Conservation (phyloP, 257 asterid species). For the Nicotiana obtusifolia region DNA sequence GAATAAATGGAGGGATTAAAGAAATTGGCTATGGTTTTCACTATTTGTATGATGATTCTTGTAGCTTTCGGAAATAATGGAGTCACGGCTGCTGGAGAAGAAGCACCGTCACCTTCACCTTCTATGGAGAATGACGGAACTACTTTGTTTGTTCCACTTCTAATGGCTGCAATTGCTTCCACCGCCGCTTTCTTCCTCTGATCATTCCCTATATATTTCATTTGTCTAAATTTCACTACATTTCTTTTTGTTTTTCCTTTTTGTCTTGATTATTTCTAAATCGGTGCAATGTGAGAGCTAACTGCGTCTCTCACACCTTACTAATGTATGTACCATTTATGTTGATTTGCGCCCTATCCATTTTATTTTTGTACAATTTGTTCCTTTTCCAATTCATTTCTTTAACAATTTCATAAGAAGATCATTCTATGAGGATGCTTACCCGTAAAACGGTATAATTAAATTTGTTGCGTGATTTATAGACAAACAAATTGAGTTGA, state of each 20-base stretch:
- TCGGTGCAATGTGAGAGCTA: not conserved
- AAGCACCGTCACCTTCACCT: not conserved
- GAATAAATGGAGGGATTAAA: not conserved
- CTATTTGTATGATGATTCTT: not conserved
- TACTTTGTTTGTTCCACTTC: not conserved
- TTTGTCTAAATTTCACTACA: too few species aligned
- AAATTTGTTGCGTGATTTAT: too few species aligned
- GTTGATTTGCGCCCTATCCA: not conserved
- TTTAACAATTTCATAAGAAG: not conserved
- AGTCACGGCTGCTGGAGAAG: not conserved
- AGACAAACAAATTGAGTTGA: too few species aligned
- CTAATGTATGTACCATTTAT: not conserved
- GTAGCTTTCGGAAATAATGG: not conserved
- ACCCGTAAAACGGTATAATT: too few species aligned
- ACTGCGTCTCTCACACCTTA: not conserved
- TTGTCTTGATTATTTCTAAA: not conserved
- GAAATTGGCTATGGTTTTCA: not conserved
- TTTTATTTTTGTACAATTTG: not conserved
- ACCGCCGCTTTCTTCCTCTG: not conserved
- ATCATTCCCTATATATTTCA: too few species aligned
- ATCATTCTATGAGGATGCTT: not conserved
- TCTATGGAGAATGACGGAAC: not conserved
- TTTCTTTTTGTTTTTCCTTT: too few species aligned
- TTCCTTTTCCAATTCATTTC: not conserved
- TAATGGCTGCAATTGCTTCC: not conserved